These are phyloP conservation scores for Magnaporthiopsis poae DNA, from an alignment of 2,329 filamentous ascomycete species.

Conservation along the genomic window DNA sequence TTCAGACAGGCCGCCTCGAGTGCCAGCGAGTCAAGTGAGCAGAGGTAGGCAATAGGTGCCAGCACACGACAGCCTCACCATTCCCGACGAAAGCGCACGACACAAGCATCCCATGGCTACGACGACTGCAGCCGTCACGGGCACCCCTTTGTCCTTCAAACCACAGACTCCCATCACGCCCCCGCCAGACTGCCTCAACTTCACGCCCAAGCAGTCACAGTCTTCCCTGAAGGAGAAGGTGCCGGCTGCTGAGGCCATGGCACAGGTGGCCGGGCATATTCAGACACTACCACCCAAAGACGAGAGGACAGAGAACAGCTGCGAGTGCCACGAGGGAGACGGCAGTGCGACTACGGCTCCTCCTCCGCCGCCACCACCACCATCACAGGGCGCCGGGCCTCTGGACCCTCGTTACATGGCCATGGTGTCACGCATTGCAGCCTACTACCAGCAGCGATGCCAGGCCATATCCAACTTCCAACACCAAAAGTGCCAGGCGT, in stretches of 20 bases:
- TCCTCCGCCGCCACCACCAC: conserved; percentile 8
- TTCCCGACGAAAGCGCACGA: not conserved
- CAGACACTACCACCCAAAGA: not conserved
- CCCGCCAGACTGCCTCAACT: conserved; percentile 28
- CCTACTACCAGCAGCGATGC: conserved; percentile 39
- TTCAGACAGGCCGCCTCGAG: not conserved
- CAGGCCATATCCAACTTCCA: conserved; percentile 37
- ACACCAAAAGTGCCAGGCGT: conserved; percentile 38
- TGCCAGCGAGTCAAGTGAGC: conserved; percentile 1
- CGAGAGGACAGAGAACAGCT: conserved; percentile 8
- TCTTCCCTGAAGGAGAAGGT: not conserved
- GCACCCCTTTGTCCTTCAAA: conserved; percentile 21
- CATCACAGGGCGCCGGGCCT: conserved; percentile 8
- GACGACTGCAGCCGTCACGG: conserved; percentile 19
- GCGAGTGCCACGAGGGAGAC: conserved; percentile 8
- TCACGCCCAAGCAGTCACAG: conserved; percentile 17
- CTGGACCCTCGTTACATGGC: conserved; percentile 33
- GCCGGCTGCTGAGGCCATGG: not conserved
- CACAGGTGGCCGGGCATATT: not conserved
- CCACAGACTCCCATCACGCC: conserved; percentile 29
- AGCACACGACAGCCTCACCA: not conserved
- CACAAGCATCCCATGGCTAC: conserved; percentile 1
- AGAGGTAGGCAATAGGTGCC: not conserved
- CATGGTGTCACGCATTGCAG: conserved; percentile 37
- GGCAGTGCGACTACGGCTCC: conserved; percentile 4